Base-by-base conservation (phyloP, 2,329 filamentous ascomycete genomes). In the Paramyrothecium sp. region DNA sequence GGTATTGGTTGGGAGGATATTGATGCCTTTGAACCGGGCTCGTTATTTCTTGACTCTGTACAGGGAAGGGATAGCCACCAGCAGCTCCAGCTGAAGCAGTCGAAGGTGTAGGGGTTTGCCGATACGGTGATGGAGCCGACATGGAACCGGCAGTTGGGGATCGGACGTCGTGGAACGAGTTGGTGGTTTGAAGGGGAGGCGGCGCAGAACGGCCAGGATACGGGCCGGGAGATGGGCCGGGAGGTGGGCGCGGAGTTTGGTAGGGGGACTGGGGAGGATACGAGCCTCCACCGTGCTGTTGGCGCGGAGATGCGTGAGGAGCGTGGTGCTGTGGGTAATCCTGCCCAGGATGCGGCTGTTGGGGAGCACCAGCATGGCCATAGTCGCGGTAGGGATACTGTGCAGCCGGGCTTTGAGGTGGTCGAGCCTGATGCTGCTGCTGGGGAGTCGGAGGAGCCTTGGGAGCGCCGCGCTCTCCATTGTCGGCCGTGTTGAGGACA, bases 21-120 rank as follows among this genome's bases (percentile, higher is more conserved):
- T 80, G 81, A 58, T 81, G 79, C 49, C 79, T 78, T 68, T 82
- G 79, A 57, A 78, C 74, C 21, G 82, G 82, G 63, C 82, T 85
- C 23, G 73, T 70, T 33, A 78, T 71, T 55, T 77, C 75, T 34
- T 71, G 69, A 34, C 76, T 77, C 23, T 73, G 66, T 21, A 74
- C 71, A 26, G 81, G 81, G 51, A 84, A 85, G 1, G 81, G 80
- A 61, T 82, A 84, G 23, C 78, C 80, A 51, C 78, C 80, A 50
- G 73, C 70, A 41, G 72, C 66, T 13, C 67, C 70, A 61, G 74
- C 77, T 50, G 79, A 76, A 33, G 61, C 65, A 41, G 65, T 56
- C 3, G 68, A 68, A 21, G 80, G 78, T 3, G 75, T 78, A 21
- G 79, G 78, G 11, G 79, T 79, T 23, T 79, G 76, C 54, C 81